A percentile compares a stretch with the other conserved stretches of the same genome.
Conservation (phyloP, 345 rosid genomes). For the Excoecaria agallocha region DNA sequence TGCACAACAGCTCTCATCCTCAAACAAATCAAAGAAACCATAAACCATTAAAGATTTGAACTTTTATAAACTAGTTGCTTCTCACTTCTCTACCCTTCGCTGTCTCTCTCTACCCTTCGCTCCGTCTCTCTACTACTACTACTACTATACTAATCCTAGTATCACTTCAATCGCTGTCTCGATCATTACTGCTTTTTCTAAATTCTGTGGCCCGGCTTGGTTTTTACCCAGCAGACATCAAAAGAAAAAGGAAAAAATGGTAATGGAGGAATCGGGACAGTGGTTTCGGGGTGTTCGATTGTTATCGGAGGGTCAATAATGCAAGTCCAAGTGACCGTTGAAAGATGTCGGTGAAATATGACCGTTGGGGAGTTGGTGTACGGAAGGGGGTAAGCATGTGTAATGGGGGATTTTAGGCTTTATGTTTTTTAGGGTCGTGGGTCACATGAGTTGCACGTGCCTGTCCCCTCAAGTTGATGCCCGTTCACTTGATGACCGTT, state of each 20-base stretch:
- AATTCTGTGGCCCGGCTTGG: conserved; percentile 28
- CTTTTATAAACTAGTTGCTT: conserved; percentile 36
- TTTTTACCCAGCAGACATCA: conserved; percentile 12
- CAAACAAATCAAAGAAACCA: conserved; percentile 49
- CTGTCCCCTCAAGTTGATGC: conserved; percentile 31
- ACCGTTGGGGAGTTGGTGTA: conserved; percentile 81
- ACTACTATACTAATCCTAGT: conserved; percentile 9
- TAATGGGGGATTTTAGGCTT: background rate
- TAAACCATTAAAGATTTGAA: conserved; percentile 23
- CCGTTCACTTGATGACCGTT: conserved; percentile 55
- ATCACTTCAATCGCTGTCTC: conserved; percentile 34
- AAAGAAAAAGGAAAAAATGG: conserved; percentile 7
- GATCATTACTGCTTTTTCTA: conserved; percentile 36
- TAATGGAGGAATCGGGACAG: conserved; percentile 29
- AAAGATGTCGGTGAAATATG: conserved; percentile 78
- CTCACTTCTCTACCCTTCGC: conserved; percentile 8
- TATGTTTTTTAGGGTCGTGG: background rate
- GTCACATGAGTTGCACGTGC: conserved; percentile 52
- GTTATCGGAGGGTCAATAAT: conserved; percentile 50
- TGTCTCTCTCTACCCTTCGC: conserved; percentile 10
- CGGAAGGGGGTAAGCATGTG: conserved; percentile 33
- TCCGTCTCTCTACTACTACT: conserved; percentile 21
- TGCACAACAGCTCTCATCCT: conserved; percentile 17
- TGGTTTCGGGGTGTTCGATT: conserved; percentile 49
- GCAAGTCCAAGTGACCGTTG: conserved; percentile 74